Evolutionary conservation across 306 rosid genomes (phyloP).

Genomic region (Glycine tomentella): DNA sequence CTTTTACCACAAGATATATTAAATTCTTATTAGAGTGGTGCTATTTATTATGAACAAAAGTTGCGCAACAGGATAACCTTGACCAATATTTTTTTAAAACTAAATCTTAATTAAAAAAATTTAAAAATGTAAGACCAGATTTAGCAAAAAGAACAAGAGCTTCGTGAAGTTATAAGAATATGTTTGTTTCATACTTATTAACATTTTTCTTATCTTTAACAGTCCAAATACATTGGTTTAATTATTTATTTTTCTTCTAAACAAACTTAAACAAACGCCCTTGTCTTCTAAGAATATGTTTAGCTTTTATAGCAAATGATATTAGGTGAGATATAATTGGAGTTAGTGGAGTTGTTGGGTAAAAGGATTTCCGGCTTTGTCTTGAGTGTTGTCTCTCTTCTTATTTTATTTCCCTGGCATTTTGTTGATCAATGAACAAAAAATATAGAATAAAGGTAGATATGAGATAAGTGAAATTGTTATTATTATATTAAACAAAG

Average conservation of each 20-base stretch:
- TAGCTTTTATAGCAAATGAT: background rate
- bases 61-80: no score
- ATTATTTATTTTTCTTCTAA: background rate
- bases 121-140: no score
- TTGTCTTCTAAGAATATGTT: background rate
- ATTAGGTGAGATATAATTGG: conserved; percentile 40
- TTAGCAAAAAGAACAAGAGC: no score
- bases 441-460: background rate
- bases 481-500: background rate
- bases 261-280: background rate
- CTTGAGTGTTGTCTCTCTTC: conserved; percentile 25
- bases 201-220: background rate
- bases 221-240: background rate
- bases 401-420: conserved; percentile 29
- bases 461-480: background rate
- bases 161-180: no score
- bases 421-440: conserved; percentile 12
- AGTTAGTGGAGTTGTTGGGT: conserved; percentile 42
- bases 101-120: no score
- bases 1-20: no score
- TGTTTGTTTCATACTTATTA: no score
- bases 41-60: no score
- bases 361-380: conserved; percentile 28
- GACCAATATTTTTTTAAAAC: no score
- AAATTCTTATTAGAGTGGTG: no score